Percentiles rank a stretch among this genome's conserved stretches.
These are phyloP conservation scores for Venustampulla echinocandica DNA, from an alignment of 495 filamentous ascomycete species.

Conservation along the genomic window DNA sequence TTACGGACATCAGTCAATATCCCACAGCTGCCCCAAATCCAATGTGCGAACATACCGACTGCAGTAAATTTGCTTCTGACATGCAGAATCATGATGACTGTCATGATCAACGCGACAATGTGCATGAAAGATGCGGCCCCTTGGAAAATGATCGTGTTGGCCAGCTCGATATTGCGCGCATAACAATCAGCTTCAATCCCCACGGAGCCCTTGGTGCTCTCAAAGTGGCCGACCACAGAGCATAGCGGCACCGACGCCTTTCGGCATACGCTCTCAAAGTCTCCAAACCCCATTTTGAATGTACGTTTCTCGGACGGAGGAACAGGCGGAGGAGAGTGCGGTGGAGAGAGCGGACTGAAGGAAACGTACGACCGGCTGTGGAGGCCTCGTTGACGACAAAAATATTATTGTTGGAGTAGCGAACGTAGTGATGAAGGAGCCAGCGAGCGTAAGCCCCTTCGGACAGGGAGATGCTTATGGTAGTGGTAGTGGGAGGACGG, in stretches of 20 bases:
- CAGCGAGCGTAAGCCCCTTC: slow-evolving; percentile 16
- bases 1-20: slow-evolving; percentile 11
- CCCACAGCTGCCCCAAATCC: background rate
- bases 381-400: too few relatives aligned
- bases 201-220: slow-evolving; percentile 21
- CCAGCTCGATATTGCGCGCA: slow-evolving; percentile 87
- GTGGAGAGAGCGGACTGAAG: background rate
- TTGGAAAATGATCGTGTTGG: slow-evolving; percentile 97
- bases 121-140: slow-evolving; percentile 86
- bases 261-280: slow-evolving; percentile 79
- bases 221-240: slow-evolving; percentile 57
- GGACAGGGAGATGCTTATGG: background rate
- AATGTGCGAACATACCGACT: slow-evolving; percentile 66
- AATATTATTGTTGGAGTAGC: slow-evolving; percentile 4
- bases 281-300: slow-evolving; percentile 74
- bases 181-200: slow-evolving; percentile 90
- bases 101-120: slow-evolving; percentile 86
- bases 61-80: slow-evolving; percentile 97
- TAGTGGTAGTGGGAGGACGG: slow-evolving; percentile 4
- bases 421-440: slow-evolving; percentile 12
- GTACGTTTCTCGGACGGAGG: slow-evolving; percentile 6
- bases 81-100: slow-evolving; percentile 92
- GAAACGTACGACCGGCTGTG: too few relatives aligned
- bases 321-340: slow-evolving; percentile 1
- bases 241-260: slow-evolving; percentile 83